These are phyloP conservation scores for Phytophthora cajani DNA, from an alignment of 352 stramenopile genomes.

Conservation along the genomic window DNA sequence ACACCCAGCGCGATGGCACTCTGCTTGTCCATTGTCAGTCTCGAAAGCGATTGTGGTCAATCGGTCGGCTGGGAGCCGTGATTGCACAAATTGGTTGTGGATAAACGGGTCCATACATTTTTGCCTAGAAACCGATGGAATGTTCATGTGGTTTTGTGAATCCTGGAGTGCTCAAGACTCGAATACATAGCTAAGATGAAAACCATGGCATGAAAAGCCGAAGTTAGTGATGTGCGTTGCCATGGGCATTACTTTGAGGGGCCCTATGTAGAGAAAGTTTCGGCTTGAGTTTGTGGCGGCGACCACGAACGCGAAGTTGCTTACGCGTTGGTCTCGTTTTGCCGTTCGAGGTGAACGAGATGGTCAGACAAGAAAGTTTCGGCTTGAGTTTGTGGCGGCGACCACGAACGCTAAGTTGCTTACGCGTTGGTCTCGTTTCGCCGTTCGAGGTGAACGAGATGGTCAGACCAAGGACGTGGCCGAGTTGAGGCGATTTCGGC, in stretches of 20 bases:
- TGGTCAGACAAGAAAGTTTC: conserved; percentile 18
- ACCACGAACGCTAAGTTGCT: conserved; percentile 9
- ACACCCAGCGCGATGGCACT: conserved; percentile 65
- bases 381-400: conserved; percentile 14
- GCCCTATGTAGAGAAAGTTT: background rate
- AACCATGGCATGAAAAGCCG: too few species aligned
- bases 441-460: conserved; percentile 12
- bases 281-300: conserved; percentile 15
- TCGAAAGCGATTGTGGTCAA: conserved; percentile 13
- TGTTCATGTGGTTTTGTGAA: conserved; percentile 20
- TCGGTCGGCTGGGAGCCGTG: conserved; percentile 20
- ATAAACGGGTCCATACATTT: conserved; percentile 23
- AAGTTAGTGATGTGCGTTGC: background rate
- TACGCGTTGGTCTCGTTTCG: conserved; percentile 15
- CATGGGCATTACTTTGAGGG: background rate
- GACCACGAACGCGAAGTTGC: conserved; percentile 9
- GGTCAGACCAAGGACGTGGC: conserved; percentile 16
- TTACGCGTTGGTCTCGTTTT: conserved; percentile 15
- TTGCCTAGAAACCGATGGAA: conserved; percentile 13
- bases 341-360: conserved; percentile 7
- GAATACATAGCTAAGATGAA: too few species aligned
- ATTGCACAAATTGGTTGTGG: conserved; percentile 34
- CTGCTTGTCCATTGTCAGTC: conserved; percentile 73
- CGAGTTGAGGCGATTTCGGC: conserved; percentile 8
- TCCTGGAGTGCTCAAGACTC: too few species aligned